Evolutionary conservation across 345 rosid species (phyloP).

Genomic region (Anacardium occidentale): DNA sequence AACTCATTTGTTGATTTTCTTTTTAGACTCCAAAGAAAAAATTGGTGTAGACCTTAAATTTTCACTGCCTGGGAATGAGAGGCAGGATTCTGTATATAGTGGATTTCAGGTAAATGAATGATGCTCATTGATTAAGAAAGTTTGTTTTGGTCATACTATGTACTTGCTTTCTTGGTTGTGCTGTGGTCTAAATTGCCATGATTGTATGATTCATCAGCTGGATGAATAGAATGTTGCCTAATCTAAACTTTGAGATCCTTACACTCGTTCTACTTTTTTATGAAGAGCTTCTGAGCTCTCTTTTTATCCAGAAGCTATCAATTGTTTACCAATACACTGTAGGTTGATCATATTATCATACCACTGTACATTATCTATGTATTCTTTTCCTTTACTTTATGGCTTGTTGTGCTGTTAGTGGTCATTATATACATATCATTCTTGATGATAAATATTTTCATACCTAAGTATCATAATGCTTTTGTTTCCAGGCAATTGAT

Average conservation of each 20-base stretch:
- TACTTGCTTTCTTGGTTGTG: not conserved
- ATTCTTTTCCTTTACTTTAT: not conserved
- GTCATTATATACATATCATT: not conserved
- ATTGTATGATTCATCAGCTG: not conserved
- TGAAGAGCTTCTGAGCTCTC: not conserved
- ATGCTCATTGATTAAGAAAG: not conserved
- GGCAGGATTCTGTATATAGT: conserved; percentile 88
- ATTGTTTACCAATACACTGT: not conserved
- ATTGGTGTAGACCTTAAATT: conserved; percentile 65
- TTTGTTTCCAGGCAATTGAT: conserved; percentile 54
- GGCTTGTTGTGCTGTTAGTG: not conserved
- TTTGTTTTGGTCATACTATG: conserved; percentile 7
- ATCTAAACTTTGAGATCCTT: not conserved
- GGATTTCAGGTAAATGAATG: conserved; percentile 73
- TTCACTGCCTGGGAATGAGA: conserved; percentile 88
- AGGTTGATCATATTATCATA: not conserved
- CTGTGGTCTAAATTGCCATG: conserved; percentile 3
- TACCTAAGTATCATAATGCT: not conserved
- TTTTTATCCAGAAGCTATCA: not conserved
- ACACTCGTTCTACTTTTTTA: not conserved
- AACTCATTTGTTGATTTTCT: conserved; percentile 16
- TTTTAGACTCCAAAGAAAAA: conserved; percentile 52
- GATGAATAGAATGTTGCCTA: not conserved
- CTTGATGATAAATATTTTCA: not conserved
- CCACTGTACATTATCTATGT: not conserved